Conservation (phyloP, 495 filamentous ascomycete genomes). For the Collariella sp. region DNA sequence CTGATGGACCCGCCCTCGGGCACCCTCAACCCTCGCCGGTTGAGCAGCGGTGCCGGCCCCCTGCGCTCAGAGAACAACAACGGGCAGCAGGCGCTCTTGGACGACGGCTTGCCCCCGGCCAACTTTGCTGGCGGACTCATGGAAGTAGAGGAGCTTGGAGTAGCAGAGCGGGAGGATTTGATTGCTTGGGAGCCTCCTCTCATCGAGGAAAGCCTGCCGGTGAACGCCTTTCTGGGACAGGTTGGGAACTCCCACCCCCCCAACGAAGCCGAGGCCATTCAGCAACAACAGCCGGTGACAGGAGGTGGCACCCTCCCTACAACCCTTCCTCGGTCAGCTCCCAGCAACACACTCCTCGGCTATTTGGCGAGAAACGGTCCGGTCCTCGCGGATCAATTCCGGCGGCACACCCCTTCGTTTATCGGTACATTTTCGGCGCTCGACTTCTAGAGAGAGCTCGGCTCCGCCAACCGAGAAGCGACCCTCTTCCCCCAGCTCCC, state of each 20-base stretch:
- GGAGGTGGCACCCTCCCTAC: too few relatives aligned
- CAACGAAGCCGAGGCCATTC: not conserved
- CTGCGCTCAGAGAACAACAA: not conserved
- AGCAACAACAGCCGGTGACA: too few relatives aligned
- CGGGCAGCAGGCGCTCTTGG: not conserved
- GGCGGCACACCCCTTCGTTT: too few relatives aligned
- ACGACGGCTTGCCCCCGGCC: not conserved
- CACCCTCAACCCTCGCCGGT: slow-evolving; percentile 12
- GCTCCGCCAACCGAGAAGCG: too few relatives aligned
- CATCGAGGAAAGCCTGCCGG: not conserved
- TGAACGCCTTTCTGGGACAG: too few relatives aligned
- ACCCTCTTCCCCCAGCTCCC: too few relatives aligned
- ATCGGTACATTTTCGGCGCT: too few relatives aligned
- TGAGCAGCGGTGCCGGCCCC: not conserved
- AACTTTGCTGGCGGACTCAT: not conserved
- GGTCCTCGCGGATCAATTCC: too few relatives aligned
- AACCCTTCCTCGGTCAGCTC: too few relatives aligned
- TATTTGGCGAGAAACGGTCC: too few relatives aligned
- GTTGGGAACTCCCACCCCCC: not conserved
- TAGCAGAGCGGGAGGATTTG: not conserved
- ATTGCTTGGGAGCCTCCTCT: not conserved
- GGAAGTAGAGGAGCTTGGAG: not conserved
- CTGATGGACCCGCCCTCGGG: slow-evolving; percentile 11
- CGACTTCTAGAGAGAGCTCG: too few relatives aligned
- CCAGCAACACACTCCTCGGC: too few relatives aligned